A percentile compares a stretch with the other conserved stretches of the same genome.
These are phyloP conservation scores for Hemerocallis citrina DNA, from an alignment of 106 monocot species.

Conservation along the genomic window DNA sequence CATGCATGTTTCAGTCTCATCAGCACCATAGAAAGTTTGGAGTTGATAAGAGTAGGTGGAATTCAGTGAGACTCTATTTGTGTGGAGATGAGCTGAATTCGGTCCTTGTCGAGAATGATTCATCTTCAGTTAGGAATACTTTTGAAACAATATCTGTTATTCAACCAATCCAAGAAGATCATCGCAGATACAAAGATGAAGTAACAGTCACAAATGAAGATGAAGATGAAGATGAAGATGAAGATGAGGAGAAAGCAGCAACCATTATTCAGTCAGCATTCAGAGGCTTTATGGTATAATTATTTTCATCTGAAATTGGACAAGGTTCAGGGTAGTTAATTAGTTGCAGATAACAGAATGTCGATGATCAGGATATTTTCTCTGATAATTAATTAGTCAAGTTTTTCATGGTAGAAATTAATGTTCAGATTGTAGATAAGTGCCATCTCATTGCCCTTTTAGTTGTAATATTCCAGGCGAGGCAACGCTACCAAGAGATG, in stretches of 20 bases:
- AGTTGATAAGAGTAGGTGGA: conserved; percentile 38
- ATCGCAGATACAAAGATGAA: conserved; percentile 11
- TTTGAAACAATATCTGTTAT: conserved; percentile 16
- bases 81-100: conserved; percentile 53
- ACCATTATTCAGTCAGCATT: conserved; percentile 59
- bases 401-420: neutral
- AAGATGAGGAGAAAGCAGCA: conserved; percentile 36
- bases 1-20: neutral
- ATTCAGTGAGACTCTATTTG: conserved; percentile 33
- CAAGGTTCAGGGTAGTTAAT: no score
- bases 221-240: conserved; percentile 1
- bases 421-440: neutral
- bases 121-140: conserved; percentile 19
- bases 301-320: no score
- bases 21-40: conserved; percentile 30
- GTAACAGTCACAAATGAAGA: conserved; percentile 2
- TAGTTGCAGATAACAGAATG: neutral
- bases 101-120: conserved; percentile 27
- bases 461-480: conserved; percentile 24
- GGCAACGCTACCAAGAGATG: conserved; percentile 18
- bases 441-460: conserved; percentile 5
- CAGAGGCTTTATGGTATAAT: conserved; percentile 51
- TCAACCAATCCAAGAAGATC: conserved; percentile 16
- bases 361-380: neutral
- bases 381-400: neutral